Evolutionary conservation across 768 basidiomycete species (phyloP).

Genomic region (Termitomyces sp.): DNA sequence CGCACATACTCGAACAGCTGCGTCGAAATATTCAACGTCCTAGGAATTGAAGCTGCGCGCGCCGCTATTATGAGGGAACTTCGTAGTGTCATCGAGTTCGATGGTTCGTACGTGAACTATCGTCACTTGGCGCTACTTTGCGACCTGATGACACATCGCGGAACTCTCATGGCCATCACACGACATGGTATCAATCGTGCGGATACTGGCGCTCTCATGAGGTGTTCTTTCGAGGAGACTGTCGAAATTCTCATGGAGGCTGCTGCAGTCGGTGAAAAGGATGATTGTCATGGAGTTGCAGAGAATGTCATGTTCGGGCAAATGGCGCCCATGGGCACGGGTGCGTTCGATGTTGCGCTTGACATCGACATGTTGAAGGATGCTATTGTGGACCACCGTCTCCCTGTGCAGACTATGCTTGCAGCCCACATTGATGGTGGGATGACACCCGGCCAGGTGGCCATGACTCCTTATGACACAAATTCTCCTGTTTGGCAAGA

Average conservation of each 20-base stretch:
- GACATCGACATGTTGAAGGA: slow-evolving; percentile 99
- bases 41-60: slow-evolving; percentile 96
- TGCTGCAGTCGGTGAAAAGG: slow-evolving; percentile 95
- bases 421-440: slow-evolving; percentile 77
- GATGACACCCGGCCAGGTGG: slow-evolving; percentile 88
- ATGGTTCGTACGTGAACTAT: slow-evolving; percentile 99
- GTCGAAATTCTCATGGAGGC: slow-evolving; percentile 99
- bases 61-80: slow-evolving; percentile 93
- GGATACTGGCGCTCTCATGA: slow-evolving; percentile 97
- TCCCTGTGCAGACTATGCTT: slow-evolving; percentile 80
- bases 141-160: slow-evolving; percentile 97
- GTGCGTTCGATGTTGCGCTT: slow-evolving; percentile 90
- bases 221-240: slow-evolving; percentile 99
- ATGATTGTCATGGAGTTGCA: slow-evolving; percentile 97
- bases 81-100: slow-evolving; percentile 95
- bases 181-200: slow-evolving; percentile 99
- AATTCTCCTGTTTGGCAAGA: slow-evolving; percentile 86
- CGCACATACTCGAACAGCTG: slow-evolving; percentile 97
- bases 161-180: slow-evolving; percentile 94
- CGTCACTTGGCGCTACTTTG: slow-evolving; percentile 94
- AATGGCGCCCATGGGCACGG: slow-evolving; percentile 99
- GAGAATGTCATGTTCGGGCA: slow-evolving; percentile 99
- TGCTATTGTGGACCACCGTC: slow-evolving; percentile 92
- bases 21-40: slow-evolving; percentile 87
- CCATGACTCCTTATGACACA: slow-evolving; percentile 95